phyloP scores from a whole-genome alignment of 306 rosid species.

The Lathyrus oleraceus region DNA sequence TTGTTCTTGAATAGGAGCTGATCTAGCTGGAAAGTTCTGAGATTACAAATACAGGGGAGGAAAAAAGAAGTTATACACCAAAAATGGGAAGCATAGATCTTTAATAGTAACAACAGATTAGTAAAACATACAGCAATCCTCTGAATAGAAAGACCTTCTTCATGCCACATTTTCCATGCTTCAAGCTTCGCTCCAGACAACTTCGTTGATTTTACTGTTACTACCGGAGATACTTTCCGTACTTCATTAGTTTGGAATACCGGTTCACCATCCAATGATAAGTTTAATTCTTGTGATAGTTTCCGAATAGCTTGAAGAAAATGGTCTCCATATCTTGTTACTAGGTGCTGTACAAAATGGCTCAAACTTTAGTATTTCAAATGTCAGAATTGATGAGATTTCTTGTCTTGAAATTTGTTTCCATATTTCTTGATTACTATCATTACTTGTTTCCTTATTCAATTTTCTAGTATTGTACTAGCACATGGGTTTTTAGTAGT shows the following conservation, averaged over 20 bases:
- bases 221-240: slow-evolving; percentile 41
- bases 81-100: slow-evolving; percentile 13
- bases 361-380: slow-evolving; percentile 39
- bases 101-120: slow-evolving; percentile 1
- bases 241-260: slow-evolving; percentile 45
- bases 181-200: slow-evolving; percentile 66
- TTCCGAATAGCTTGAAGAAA: slow-evolving; percentile 59
- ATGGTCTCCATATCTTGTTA: slow-evolving; percentile 65
- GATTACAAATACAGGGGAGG: slow-evolving; percentile 9
- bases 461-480: no score
- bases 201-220: slow-evolving; percentile 43
- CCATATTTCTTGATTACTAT: no score
- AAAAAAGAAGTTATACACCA: slow-evolving; percentile 14
- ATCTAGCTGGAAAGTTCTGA: slow-evolving; percentile 69
- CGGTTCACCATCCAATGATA: slow-evolving; percentile 68
- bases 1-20: slow-evolving; percentile 81
- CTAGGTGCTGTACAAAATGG: slow-evolving; percentile 63
- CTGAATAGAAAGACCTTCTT: slow-evolving; percentile 66
- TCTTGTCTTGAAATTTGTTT: no score
- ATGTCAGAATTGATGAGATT: not conserved
- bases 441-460: no score
- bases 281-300: slow-evolving; percentile 53
- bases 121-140: slow-evolving; percentile 68
- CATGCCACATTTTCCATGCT: slow-evolving; percentile 89
- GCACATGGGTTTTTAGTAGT: no score